Evolutionary conservation across 257 asterid species (phyloP).

Genomic region (Cordia subcordata): DNA sequence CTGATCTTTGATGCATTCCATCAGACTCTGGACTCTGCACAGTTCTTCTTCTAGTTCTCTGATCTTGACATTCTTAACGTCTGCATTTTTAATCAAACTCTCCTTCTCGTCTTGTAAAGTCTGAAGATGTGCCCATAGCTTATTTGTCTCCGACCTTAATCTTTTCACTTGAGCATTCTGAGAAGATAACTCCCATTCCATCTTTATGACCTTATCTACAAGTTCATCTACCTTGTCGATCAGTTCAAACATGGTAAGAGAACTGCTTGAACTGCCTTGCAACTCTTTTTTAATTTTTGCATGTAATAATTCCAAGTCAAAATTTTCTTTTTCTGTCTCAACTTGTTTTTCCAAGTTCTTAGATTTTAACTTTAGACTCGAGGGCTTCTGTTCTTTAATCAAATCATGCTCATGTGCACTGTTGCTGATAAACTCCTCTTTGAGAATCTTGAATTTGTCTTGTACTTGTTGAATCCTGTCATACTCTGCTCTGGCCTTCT

Average conservation of each 20-base stretch:
- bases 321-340: conserved; percentile 10
- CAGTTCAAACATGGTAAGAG: conserved; percentile 28
- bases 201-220: conserved; percentile 32
- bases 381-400: conserved; percentile 11
- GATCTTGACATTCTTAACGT: conserved; percentile 27
- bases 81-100: conserved; percentile 20
- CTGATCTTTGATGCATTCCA: conserved; percentile 12
- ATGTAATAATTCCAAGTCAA: conserved; percentile 13
- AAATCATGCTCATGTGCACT: conserved; percentile 8
- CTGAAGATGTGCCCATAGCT: conserved; percentile 25
- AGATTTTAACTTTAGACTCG: conserved; percentile 1
- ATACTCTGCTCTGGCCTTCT: conserved; percentile 23
- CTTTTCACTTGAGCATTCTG: conserved; percentile 36
- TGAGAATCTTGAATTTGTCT: conserved; percentile 24
- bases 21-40: conserved; percentile 25
- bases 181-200: conserved; percentile 29
- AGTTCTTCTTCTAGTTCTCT: conserved; percentile 36
- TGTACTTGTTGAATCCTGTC: conserved; percentile 29
- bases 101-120: conserved; percentile 29
- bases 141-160: conserved; percentile 31
- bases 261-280: conserved; percentile 13
- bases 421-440: conserved; percentile 15
- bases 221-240: conserved; percentile 45
- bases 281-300: conserved; percentile 22
- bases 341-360: conserved; percentile 13